Conservation (phyloP, 2,329 filamentous ascomycete genomes). For the Rugonectria rugulosa region DNA sequence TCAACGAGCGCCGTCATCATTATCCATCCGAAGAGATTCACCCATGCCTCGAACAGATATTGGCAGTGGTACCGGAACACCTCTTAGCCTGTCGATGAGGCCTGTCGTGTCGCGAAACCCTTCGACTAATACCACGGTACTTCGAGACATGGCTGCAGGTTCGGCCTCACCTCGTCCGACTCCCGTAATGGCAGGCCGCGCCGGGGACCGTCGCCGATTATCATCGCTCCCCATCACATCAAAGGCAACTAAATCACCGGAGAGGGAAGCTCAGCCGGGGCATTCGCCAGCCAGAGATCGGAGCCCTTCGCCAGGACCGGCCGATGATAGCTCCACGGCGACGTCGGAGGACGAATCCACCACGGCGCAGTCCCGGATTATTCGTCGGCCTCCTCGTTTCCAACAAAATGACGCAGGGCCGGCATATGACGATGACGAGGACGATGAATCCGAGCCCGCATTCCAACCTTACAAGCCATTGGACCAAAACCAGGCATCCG, state of each 20-base stretch:
- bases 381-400: slow-evolving; percentile 65
- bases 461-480: slow-evolving; percentile 58
- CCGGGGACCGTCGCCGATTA: slow-evolving; percentile 52
- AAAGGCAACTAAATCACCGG: slow-evolving; percentile 33
- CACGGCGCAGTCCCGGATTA: slow-evolving; percentile 66
- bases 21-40: slow-evolving; percentile 67
- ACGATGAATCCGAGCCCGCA: slow-evolving; percentile 63
- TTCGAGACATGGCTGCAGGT: slow-evolving; percentile 45
- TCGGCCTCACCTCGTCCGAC: slow-evolving; percentile 40
- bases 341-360: slow-evolving; percentile 60
- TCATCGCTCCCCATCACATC: slow-evolving; percentile 54
- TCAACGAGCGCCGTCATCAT: slow-evolving; percentile 57
- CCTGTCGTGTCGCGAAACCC: slow-evolving; percentile 56
- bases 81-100: slow-evolving; percentile 52
- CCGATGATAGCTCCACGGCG: slow-evolving; percentile 47
- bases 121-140: slow-evolving; percentile 55
- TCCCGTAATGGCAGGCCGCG: too few species aligned
- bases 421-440: slow-evolving; percentile 59
- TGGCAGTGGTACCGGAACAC: slow-evolving; percentile 51
- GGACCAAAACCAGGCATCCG: slow-evolving; percentile 46
- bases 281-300: slow-evolving; percentile 31
- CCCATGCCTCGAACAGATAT: slow-evolving; percentile 58
- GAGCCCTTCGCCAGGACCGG: slow-evolving; percentile 45
- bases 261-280: slow-evolving; percentile 23
- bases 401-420: slow-evolving; percentile 47